phyloP scores from a whole-genome alignment of 2,329 filamentous ascomycete species.

The Orbilia oligospora region DNA sequence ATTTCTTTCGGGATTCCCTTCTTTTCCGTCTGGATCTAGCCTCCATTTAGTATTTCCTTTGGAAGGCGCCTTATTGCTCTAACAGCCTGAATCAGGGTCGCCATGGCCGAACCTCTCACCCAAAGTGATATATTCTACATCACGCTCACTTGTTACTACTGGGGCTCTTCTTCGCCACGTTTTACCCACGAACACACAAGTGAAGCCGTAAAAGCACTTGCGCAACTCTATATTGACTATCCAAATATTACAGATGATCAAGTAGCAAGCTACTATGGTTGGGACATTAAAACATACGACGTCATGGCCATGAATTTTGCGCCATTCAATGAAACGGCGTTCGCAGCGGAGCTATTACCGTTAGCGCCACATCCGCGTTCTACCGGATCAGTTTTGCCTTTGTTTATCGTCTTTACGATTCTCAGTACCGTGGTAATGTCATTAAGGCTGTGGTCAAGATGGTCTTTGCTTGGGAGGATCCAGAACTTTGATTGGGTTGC shows the following conservation, averaged over 20 bases:
- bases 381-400: too few species aligned
- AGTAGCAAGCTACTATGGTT: constrained; percentile 47
- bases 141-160: constrained; percentile 44
- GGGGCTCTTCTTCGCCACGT: constrained; percentile 36
- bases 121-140: constrained; percentile 45
- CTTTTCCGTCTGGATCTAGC: too few species aligned
- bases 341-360: constrained; percentile 23
- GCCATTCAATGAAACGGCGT: constrained; percentile 44
- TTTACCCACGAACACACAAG: constrained; percentile 36
- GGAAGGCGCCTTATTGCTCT: not conserved
- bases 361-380: too few species aligned
- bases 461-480: too few species aligned
- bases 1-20: too few species aligned
- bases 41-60: not conserved
- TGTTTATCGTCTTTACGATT: too few species aligned
- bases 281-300: constrained; percentile 44
- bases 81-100: not conserved
- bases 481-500: too few species aligned
- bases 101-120: constrained; percentile 27
- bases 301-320: constrained; percentile 41
- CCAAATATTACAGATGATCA: constrained; percentile 40
- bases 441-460: too few species aligned
- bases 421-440: too few species aligned
- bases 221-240: constrained; percentile 37
- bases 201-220: constrained; percentile 38